A percentile compares a stretch with the other conserved stretches of the same genome.
Conservation (phyloP, 352 stramenopile genomes). For the Globisporangium nagaii region DNA sequence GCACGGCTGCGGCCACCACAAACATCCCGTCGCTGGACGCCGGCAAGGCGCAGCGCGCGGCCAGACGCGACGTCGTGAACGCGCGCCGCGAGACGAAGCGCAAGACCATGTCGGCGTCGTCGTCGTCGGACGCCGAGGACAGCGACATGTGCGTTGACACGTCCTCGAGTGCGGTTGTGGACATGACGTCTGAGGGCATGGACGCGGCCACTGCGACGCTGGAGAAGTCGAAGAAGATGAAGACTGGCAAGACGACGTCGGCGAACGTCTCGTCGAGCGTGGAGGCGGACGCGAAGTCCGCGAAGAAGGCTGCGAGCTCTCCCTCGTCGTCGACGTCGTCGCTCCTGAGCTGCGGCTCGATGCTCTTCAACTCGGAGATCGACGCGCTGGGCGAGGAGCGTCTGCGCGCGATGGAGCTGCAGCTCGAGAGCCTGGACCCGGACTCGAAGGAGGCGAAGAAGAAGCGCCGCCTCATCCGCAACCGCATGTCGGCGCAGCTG, state of each 20-base stretch:
- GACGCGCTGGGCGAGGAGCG: constrained; percentile 73
- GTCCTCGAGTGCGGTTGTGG: constrained; percentile 1
- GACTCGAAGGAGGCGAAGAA: constrained; percentile 89
- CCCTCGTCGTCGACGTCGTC: constrained; percentile 11
- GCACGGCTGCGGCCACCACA: background rate
- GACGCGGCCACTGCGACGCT: constrained; percentile 9
- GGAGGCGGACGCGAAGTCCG: background rate
- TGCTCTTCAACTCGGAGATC: constrained; percentile 35
- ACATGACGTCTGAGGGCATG: constrained; percentile 5
- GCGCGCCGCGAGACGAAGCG: constrained; percentile 67
- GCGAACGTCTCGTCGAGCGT: constrained; percentile 16
- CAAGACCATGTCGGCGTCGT: constrained; percentile 36
- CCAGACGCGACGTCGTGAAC: constrained; percentile 55
- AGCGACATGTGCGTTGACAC: background rate
- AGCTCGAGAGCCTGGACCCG: constrained; percentile 76
- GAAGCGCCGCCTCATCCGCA: constrained; percentile 83
- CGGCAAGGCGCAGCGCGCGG: constrained; percentile 62
- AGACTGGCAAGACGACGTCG: constrained; percentile 55
- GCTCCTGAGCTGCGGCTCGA: constrained; percentile 12
- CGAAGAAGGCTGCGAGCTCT: constrained; percentile 7
- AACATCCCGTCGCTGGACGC: constrained; percentile 10
- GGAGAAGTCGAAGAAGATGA: constrained; percentile 69
- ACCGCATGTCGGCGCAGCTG: constrained; percentile 86
- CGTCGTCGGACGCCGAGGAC: background rate
- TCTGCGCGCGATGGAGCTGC: constrained; percentile 75